Evolutionary conservation across 495 filamentous ascomycete genomes (phyloP).

Genomic region (Coniosporium apollinis): DNA sequence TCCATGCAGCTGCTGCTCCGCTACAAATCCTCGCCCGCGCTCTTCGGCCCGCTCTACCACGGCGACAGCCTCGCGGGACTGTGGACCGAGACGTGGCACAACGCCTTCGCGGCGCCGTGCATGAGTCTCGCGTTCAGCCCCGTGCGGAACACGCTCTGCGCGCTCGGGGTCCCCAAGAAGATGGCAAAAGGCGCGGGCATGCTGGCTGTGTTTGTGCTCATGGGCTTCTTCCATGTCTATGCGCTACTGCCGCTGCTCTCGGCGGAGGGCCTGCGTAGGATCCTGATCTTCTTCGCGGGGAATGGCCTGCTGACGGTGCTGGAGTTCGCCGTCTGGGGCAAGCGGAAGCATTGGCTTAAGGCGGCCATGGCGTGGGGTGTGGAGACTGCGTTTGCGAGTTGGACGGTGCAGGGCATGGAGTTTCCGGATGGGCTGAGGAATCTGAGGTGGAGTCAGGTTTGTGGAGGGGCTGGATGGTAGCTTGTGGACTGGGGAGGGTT

Average conservation of each 20-base stretch:
- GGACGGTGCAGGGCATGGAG: conserved; percentile 16
- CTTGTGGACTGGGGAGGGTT: neutral
- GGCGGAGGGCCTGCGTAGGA: conserved; percentile 11
- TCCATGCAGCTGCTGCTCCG: conserved; percentile 19
- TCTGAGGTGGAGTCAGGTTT: conserved; percentile 18
- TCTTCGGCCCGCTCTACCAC: conserved; percentile 24
- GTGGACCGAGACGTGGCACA: conserved; percentile 26
- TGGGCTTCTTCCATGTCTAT: conserved; percentile 23
- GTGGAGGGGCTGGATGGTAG: conserved; percentile 1
- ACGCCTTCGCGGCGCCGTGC: conserved; percentile 23
- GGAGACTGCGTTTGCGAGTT: conserved; percentile 19
- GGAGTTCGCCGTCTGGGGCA: conserved; percentile 22
- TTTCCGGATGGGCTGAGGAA: conserved; percentile 19
- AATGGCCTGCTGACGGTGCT: conserved; percentile 22
- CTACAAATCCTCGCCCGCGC: conserved; percentile 20
- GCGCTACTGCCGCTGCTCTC: conserved; percentile 18
- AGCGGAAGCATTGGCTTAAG: conserved; percentile 18
- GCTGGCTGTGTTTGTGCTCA: conserved; percentile 19
- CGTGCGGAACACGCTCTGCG: conserved; percentile 11
- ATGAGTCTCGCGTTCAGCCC: conserved; percentile 19
- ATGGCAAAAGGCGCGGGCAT: conserved; percentile 18
- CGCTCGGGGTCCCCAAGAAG: conserved; percentile 14
- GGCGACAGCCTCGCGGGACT: conserved; percentile 20
- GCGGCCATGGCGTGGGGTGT: conserved; percentile 19
- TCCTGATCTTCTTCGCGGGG: conserved; percentile 21